Conservation (phyloP, 768 basidiomycete species). For the Sutorius australiensis region DNA sequence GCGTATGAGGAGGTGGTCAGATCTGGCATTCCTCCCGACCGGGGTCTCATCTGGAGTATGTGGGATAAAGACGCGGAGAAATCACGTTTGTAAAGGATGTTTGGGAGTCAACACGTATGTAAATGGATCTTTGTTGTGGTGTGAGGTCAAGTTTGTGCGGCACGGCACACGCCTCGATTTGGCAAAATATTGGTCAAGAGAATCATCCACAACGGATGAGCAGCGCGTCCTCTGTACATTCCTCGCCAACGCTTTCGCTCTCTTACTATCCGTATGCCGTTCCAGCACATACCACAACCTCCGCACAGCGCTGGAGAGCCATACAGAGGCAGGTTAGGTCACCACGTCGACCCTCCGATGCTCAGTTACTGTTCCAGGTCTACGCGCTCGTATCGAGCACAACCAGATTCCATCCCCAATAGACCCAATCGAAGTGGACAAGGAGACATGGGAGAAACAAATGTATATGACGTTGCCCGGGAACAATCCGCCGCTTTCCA, state of each 20-base stretch:
- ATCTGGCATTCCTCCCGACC: slow-evolving; percentile 49
- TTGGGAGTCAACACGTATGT: background rate
- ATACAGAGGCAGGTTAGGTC: slow-evolving; percentile 37
- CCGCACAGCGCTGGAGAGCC: slow-evolving; percentile 56
- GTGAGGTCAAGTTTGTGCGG: no score
- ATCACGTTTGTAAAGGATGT: slow-evolving; percentile 10
- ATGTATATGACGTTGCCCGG: slow-evolving; percentile 61
- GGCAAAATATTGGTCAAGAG: slow-evolving; percentile 3
- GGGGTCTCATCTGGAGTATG: slow-evolving; percentile 62
- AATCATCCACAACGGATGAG: slow-evolving; percentile 4
- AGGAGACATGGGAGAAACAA: slow-evolving; percentile 70
- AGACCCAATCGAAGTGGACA: slow-evolving; percentile 73
- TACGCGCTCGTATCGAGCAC: slow-evolving; percentile 80
- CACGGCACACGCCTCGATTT: slow-evolving; percentile 6
- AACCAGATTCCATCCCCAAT: slow-evolving; percentile 90
- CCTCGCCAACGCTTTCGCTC: background rate
- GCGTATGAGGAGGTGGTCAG: slow-evolving; percentile 46
- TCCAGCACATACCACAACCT: slow-evolving; percentile 49
- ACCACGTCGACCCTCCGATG: background rate
- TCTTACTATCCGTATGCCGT: slow-evolving; percentile 13
- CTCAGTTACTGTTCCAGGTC: slow-evolving; percentile 42
- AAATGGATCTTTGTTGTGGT: no score
- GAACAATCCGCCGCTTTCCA: slow-evolving; percentile 73
- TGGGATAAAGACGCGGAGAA: slow-evolving; percentile 42
- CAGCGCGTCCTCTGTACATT: background rate